Evolutionary conservation across 2,329 filamentous ascomycete species (phyloP), one percentile per base, ranked within the genome.

Genomic region (Diplodia scrobiculata): DNA sequence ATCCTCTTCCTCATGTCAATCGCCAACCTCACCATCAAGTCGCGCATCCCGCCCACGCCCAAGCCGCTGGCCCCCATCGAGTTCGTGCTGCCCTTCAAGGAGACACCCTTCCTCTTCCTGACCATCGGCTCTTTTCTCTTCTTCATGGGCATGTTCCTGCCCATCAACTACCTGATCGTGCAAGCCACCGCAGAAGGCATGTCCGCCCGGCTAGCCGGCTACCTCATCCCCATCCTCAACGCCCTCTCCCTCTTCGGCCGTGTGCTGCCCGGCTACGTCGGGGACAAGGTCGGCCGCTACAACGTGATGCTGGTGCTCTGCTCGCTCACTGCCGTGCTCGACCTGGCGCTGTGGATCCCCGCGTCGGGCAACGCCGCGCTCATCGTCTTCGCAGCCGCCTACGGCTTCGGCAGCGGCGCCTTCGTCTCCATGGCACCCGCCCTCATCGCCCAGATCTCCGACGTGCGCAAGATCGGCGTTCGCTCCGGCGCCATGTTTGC

Each of bases 361-460:
- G 70, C 71, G 5, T 53, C 67, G 2, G 78, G 78, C 64, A 84
- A 85, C 25, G 83, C 82, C 19, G 82, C 84, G 1, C 84, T 88
- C 67, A 82, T 91, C 59, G 80, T 86, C 41, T 91, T 90, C 74
- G 82, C 84, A 13, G 80, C 84, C n/a, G 76, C 91, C 6, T 92
- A 89, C 70, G 90, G 89, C 19, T 90, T 91, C 73, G 83, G 83
- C 14, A 88, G 86, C 0, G 90, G 89, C 13, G 85, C 85, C 2
- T 89, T 87, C 70, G 84, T 90, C 41, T 85, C 85, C 0, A 78
- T 91, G 19, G 80, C 81, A 0, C 87, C 89, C 0, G 83, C 88
- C 0, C 79, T 90, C 14, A 80, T 92, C 25, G 88, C 88, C 1
- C 88, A 92, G 71, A 89, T 92, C 68, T 87, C 85, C 1, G 87